phyloP scores from a whole-genome alignment of 345 rosid genomes.

The Melaleuca quinquenervia region DNA sequence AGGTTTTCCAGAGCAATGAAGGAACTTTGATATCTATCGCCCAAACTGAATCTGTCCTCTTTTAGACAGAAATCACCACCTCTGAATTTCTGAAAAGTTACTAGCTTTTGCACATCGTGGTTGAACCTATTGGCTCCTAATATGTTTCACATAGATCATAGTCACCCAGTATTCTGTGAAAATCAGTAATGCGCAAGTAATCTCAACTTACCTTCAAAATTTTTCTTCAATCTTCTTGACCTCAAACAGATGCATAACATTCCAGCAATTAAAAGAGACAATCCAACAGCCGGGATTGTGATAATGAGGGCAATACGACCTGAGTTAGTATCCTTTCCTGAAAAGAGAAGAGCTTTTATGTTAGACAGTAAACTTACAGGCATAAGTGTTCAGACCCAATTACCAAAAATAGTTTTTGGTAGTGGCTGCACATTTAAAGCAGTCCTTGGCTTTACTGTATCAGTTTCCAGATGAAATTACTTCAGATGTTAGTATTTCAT shows the following conservation, averaged over 20 bases:
- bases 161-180: neutral
- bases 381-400: neutral
- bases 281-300: too few relatives aligned
- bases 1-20: neutral
- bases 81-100: neutral
- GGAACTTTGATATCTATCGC: neutral
- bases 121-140: neutral
- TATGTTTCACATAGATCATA: neutral
- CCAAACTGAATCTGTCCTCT: neutral
- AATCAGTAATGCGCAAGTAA: neutral
- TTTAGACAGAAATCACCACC: too few relatives aligned
- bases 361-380: neutral
- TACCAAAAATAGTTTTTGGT: neutral
- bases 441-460: neutral
- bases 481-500: neutral
- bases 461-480: neutral
- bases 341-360: neutral
- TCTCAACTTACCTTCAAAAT: neutral
- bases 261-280: too few relatives aligned
- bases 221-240: neutral
- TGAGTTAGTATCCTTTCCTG: too few relatives aligned
- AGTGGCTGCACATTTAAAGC: neutral
- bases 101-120: neutral
- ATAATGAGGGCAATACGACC: too few relatives aligned
- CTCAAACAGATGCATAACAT: neutral